These are phyloP conservation scores for Typha latifolia DNA, from an alignment of 176 grass and related monocot genomes.

Conservation along the genomic window DNA sequence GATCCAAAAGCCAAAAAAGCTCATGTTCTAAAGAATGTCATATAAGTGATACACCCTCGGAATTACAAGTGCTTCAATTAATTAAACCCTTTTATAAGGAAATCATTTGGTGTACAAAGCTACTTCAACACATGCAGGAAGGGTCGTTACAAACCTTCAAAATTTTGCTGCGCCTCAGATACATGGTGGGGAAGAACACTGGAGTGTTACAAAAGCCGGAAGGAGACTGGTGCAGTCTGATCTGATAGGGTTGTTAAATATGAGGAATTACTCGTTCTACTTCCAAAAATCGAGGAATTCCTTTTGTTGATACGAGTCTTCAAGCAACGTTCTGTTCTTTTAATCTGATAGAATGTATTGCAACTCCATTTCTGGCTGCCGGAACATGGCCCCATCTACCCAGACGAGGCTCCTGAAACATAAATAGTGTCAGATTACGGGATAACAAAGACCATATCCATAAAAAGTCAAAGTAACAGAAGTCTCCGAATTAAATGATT, in stretches of 20 bases:
- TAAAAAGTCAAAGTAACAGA: not conserved
- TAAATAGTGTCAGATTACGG: slow-evolving; percentile 1
- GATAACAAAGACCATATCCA: not conserved
- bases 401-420: slow-evolving; percentile 61
- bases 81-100: no score
- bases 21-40: no score
- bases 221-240: no score
- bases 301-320: not conserved
- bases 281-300: not conserved
- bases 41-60: no score
- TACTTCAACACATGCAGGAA: no score
- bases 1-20: no score
- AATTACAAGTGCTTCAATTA: no score
- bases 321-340: slow-evolving; percentile 27
- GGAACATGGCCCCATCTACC: slow-evolving; percentile 55
- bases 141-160: no score
- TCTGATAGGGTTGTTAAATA: not conserved
- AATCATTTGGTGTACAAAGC: no score
- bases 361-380: slow-evolving; percentile 57
- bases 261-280: not conserved
- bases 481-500: not conserved
- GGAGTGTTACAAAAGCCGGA: no score
- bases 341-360: slow-evolving; percentile 50
- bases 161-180: no score
- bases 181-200: no score